A percentile compares a stretch with the other conserved stretches of the same genome.
Evolutionary conservation across 345 rosid species (phyloP).

Genomic region (Lepidium didymum): DNA sequence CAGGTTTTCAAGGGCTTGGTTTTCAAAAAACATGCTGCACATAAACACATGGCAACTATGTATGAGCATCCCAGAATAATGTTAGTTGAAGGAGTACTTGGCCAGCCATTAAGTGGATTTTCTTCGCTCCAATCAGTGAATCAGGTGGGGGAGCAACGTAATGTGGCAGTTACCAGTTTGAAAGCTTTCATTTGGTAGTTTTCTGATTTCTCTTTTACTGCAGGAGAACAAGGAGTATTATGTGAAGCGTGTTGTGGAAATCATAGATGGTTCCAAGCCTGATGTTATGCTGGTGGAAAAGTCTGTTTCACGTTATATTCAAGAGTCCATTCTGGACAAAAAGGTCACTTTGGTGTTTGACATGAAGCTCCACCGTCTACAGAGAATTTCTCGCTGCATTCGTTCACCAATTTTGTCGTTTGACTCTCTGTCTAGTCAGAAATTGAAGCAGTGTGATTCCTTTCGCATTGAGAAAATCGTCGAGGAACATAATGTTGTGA

Average conservation of each 20-base stretch:
- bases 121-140: slow-evolving; percentile 70
- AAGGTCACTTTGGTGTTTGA: slow-evolving; percentile 82
- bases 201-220: background rate
- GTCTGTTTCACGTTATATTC: slow-evolving; percentile 76
- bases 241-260: slow-evolving; percentile 50
- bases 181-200: background rate
- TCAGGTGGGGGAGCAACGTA: slow-evolving; percentile 37
- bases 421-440: slow-evolving; percentile 44
- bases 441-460: slow-evolving; percentile 74
- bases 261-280: slow-evolving; percentile 59
- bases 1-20: slow-evolving; percentile 79
- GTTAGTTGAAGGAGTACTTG: slow-evolving; percentile 62
- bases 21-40: slow-evolving; percentile 93
- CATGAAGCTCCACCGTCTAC: slow-evolving; percentile 84
- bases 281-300: slow-evolving; percentile 86
- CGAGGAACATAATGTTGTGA: slow-evolving; percentile 61
- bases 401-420: slow-evolving; percentile 61
- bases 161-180: background rate
- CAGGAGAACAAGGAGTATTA: slow-evolving; percentile 49
- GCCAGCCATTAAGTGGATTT: slow-evolving; percentile 65
- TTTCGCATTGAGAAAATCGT: slow-evolving; percentile 72
- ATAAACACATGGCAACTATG: slow-evolving; percentile 85
- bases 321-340: slow-evolving; percentile 57
- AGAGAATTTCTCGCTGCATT: slow-evolving; percentile 79
- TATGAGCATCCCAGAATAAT: slow-evolving; percentile 73